Base-by-base conservation (phyloP, 2,329 filamentous ascomycete species). In the Dothistroma septosporum region DNA sequence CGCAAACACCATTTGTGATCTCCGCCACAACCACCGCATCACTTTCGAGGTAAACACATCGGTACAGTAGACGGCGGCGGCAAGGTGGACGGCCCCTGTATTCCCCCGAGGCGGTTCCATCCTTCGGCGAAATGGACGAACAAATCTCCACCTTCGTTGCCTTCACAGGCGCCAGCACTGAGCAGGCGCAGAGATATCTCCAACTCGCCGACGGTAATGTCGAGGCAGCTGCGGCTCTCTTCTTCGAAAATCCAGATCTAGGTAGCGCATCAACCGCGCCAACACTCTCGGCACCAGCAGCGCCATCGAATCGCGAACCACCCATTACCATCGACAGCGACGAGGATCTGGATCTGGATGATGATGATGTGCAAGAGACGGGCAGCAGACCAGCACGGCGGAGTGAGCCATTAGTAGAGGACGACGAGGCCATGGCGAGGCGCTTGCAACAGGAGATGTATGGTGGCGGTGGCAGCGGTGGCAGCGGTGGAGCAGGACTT, bases 361-460 rank as follows among this genome's bases (percentile, higher is more conserved):
- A 78, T 57, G 75, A 77, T 64, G 55, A 70, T 53, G 63, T 69
- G 48, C 60, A 68, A 58, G 65, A 68, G 37, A 62, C 59, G 6
- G 68, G 65, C 21, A 72, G 70, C 48, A 66, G 71, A 47, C 58
- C 50, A 41, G 53, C 47, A 41, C 57, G 57, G 31, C 61, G 70
- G n/a, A 62, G 62, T 0, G 61, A 62, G 1, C 62, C 62, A 12
- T 63, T 68, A 24, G 58, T 76, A 81, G 92, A 97, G 65, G 92
- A 96, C 70, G 94, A 99, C 71, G 92, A 91, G 56, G 92, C 90
- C 48, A 93, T 97, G 87, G 94, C 94, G 7, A 86, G 92, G 74
- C 85, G 90, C 60, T 76, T 99, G 61, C 94, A 99, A 74, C 90
- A 99, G 71, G 92, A 99, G 76, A 83, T 96, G 72, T 97, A 97